phyloP scores from a whole-genome alignment of 202 grass and related monocot species.

The Tripidium arundinaceum region DNA sequence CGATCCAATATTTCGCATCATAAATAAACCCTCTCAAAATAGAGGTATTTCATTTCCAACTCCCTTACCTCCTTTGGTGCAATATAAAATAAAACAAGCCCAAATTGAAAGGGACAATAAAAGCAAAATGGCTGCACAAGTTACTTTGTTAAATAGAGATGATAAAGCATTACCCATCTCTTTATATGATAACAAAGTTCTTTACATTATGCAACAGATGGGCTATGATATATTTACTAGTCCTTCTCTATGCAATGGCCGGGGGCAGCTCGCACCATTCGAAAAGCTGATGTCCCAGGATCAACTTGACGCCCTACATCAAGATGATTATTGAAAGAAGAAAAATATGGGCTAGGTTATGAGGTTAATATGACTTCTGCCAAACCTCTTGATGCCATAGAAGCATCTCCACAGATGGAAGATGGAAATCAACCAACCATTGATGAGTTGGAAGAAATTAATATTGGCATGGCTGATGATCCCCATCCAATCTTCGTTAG shows the following conservation, averaged over 20 bases:
- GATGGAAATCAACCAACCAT: no score
- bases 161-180: background rate
- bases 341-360: no score
- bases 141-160: background rate
- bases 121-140: background rate
- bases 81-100: background rate
- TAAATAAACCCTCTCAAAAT: no score
- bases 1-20: no score
- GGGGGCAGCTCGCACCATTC: background rate
- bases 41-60: background rate
- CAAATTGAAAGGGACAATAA: background rate
- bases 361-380: no score
- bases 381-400: no score
- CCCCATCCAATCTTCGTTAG: background rate
- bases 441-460: background rate
- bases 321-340: no score
- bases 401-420: no score
- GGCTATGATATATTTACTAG: background rate
- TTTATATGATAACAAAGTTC: background rate
- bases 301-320: background rate
- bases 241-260: background rate
- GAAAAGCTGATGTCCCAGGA: background rate
- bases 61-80: background rate
- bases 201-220: constrained; percentile 24
- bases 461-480: background rate